phyloP scores from a whole-genome alignment of 2,329 filamentous ascomycete genomes.

The Aureobasidium sp. region DNA sequence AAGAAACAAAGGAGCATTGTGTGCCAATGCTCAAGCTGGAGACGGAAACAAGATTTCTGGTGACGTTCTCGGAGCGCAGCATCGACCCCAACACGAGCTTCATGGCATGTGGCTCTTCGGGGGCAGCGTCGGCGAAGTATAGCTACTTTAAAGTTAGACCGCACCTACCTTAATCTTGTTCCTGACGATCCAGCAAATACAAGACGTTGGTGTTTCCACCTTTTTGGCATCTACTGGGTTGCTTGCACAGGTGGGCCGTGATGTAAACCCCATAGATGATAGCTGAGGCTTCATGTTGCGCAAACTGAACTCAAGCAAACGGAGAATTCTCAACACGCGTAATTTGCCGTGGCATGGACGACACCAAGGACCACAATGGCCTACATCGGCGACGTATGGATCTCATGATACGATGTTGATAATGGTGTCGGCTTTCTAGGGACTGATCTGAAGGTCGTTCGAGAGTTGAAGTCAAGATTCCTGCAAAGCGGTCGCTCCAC shows the following conservation, averaged over 20 bases:
- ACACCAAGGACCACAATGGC: not conserved
- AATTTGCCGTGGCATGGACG: not conserved
- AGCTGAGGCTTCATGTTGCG: not conserved
- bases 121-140: not conserved
- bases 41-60: no score
- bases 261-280: not conserved
- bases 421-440: not conserved
- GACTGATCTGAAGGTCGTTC: not conserved
- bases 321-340: not conserved
- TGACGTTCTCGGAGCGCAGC: not conserved
- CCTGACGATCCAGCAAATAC: not conserved
- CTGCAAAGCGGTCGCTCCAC: not conserved
- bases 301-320: not conserved
- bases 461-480: not conserved
- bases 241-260: not conserved
- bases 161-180: not conserved
- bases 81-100: not conserved
- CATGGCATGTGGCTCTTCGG: not conserved
- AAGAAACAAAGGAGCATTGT: not conserved
- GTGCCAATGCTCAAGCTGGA: not conserved
- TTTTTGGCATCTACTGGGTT: not conserved
- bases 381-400: not conserved
- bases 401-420: not conserved
- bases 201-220: not conserved
- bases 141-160: not conserved